Conservation (phyloP, 371 early-diverging fungal species). For the Syncephalastrum sp. region DNA sequence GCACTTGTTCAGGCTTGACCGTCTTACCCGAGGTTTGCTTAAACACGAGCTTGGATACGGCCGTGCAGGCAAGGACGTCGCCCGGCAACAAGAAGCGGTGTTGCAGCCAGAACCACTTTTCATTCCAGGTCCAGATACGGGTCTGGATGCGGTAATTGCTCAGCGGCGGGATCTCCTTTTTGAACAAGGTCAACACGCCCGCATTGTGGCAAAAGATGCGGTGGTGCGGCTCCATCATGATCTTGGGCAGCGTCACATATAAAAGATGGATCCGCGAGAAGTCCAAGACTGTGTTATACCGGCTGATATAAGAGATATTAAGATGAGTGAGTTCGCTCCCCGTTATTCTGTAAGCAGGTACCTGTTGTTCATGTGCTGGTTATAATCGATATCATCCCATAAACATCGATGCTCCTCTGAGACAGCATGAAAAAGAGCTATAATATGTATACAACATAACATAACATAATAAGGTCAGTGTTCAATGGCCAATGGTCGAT, state of each 20-base stretch:
- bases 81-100: constrained; percentile 31
- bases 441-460: neutral
- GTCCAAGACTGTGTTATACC: constrained; percentile 60
- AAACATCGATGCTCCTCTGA: constrained; percentile 34
- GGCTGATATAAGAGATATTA: constrained; percentile 29
- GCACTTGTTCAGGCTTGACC: constrained; percentile 28
- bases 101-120: constrained; percentile 52
- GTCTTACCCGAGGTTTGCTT: constrained; percentile 44
- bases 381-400: constrained; percentile 48
- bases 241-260: constrained; percentile 38
- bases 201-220: constrained; percentile 33
- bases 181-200: constrained; percentile 47
- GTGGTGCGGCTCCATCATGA: constrained; percentile 40
- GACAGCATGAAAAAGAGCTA: constrained; percentile 34
- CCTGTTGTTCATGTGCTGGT: constrained; percentile 50
- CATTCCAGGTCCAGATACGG: constrained; percentile 58
- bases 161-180: constrained; percentile 55
- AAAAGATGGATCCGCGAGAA: constrained; percentile 50
- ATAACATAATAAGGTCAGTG: neutral
- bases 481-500: no score
- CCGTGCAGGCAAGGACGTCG: constrained; percentile 30
- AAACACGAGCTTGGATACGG: constrained; percentile 42
- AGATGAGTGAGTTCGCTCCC: no score
- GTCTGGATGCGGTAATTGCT: constrained; percentile 50
- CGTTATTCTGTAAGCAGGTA: constrained; percentile 6